Evolutionary conservation across 1,284 basidiomycete genomes (phyloP), one percentile per base, ranked within the genome.

Genomic region (Melampsora larici-populina): DNA sequence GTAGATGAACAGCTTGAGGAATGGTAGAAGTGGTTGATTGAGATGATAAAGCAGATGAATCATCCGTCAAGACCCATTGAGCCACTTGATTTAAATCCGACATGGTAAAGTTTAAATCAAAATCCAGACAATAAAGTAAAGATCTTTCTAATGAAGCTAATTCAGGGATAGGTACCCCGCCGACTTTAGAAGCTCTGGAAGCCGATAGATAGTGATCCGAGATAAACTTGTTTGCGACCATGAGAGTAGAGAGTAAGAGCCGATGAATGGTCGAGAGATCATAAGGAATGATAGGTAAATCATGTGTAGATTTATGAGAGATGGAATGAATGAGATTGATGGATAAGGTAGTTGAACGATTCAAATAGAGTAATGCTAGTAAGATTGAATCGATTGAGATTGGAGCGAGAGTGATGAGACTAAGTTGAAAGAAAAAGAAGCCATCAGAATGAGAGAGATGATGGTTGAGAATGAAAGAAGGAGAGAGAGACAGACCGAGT

Each of bases 221-320:
- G 21, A 67, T 69, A 77, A 79, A 81, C 62, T 81, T 81, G 11
- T 64, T 78, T 7, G 79, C 79, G 48, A 80, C 75, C 67, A 81
- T 78, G 18, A 81, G 71, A 21, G 69, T 65, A 8, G 80, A 69
- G 40, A 80, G 73, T 49, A 81, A 46, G 26, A 81, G 71, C 15
- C 81, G 79, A 26, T 81, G 81, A 29, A 81, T 78, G 21, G 81
- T 81, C 77, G 79, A 81, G 24, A 74, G 68, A 75, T 80, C 80
- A 60, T 79, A 51, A 36, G 80, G 60, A 1, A 80, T 70, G 36
- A 36, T 9, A 9, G 36, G 36, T 36, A 36, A 36, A 36, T 36
- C 36, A 4, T 4, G 36, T 4, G 36, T 69, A 24, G n/a, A 13
- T 69, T n/a, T 48, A 21, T 1, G 31, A 9, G 46, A 26, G 48